Evolutionary conservation across 192 early-diverging fungal genomes (phyloP), one percentile per base, ranked within the genome.

Genomic region (Lunasporangiospora selenospora): DNA sequence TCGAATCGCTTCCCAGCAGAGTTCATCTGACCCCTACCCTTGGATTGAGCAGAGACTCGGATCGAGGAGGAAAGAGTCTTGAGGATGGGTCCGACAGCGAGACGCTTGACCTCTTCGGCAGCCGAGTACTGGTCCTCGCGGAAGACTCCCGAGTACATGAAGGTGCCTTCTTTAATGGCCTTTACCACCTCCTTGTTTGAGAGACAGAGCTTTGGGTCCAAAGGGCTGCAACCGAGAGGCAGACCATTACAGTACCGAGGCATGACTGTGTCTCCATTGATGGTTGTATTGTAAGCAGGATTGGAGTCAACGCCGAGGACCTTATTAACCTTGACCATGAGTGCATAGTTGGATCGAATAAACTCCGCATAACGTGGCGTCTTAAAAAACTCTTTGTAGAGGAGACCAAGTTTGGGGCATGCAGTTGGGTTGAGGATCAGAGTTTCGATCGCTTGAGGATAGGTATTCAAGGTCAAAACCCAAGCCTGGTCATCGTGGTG

Each of bases 31-130:
- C 38, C 19, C 1, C 16, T 16, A 10, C 30, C 53, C 6, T 56
- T 56, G 6, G 42, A n/a, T n/a, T n/a, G n/a, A n/a, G n/a, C 39
- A 11, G 54, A 43, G 5, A 40, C 32, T 1, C 57, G 57, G 46
- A 50, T 65, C n/a, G 34, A 27, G 37, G 24, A 15, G 3, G 54
- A 44, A 13, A 53, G 24, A 10, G 49, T 44, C 11, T 53, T 51
- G 2, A 81, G 31, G 53, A 85, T 76, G 7, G 80, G 80, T 1
- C 84, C 84, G 10, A 79, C 75, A 10, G 24, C 41, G 19, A 85
- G 56, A 23, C 76, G 75, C 8, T 41, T 33, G 10, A 59, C 53
- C 36, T 76, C 75, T 16, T 80, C 70, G 2, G 76, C 70, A 3
- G 75, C 80, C 11, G 45, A 57, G 26, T 78, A 81, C 23, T 46